A percentile compares a stretch with the other conserved stretches of the same genome.
phyloP scores from a whole-genome alignment of 164 flowering plant species.

The Magnolia officinalis region DNA sequence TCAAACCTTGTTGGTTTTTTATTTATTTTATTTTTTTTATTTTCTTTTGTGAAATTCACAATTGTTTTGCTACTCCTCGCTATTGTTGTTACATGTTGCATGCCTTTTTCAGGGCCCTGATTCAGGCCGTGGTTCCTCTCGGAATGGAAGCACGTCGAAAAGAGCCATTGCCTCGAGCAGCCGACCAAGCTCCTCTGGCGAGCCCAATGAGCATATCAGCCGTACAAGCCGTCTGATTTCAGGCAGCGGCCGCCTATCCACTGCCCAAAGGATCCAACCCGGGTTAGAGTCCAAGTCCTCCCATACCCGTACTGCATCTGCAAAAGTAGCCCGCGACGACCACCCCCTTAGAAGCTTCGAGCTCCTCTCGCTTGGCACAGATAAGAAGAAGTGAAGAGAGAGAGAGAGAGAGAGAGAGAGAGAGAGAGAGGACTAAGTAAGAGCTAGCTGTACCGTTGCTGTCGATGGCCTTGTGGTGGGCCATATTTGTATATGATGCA shows the following conservation, averaged over 20 bases:
- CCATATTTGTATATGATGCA: slow-evolving; percentile 2
- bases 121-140: slow-evolving; percentile 21
- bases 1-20: background rate
- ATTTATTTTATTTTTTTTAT: background rate
- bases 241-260: slow-evolving; percentile 29
- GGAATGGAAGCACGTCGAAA: slow-evolving; percentile 26
- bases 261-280: slow-evolving; percentile 32
- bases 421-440: too few species aligned
- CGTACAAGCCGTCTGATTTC: slow-evolving; percentile 22
- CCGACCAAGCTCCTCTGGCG: slow-evolving; percentile 30
- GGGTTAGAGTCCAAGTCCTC: slow-evolving; percentile 36
- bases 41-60: background rate
- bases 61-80: background rate
- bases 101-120: slow-evolving; percentile 7
- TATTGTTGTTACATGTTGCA: background rate
- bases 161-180: slow-evolving; percentile 24
- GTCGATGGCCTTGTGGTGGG: background rate
- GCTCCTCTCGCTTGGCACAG: slow-evolving; percentile 44
- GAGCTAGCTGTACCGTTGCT: too few species aligned
- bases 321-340: slow-evolving; percentile 33
- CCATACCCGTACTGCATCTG: slow-evolving; percentile 21
- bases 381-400: slow-evolving; percentile 33
- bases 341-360: slow-evolving; percentile 42
- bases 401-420: too few species aligned
- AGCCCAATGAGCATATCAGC: slow-evolving; percentile 17